Percentiles rank a stretch among this genome's conserved stretches.
Conservation (phyloP, 2,329 filamentous ascomycete genomes). For the Xylariaceae sp. region DNA sequence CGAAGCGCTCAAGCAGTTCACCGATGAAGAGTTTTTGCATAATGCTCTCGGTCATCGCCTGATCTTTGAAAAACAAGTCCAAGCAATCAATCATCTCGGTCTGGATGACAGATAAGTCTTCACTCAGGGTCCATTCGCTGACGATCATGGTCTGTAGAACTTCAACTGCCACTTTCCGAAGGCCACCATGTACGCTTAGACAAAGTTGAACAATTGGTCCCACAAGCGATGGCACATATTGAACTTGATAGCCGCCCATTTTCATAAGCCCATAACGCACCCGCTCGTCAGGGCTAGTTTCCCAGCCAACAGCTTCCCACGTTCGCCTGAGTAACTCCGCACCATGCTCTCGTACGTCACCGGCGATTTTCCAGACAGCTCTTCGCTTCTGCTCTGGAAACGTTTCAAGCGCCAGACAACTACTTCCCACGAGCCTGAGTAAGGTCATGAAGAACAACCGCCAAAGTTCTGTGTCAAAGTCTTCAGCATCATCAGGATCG, state of each 20-base stretch:
- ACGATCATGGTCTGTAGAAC: constrained; percentile 98
- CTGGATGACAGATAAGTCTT: constrained; percentile 89
- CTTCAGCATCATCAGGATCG: constrained; percentile 87
- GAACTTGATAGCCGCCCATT: constrained; percentile 96
- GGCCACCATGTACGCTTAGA: constrained; percentile 90
- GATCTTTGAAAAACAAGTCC: constrained; percentile 88
- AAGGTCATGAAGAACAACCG: constrained; percentile 90
- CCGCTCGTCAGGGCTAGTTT: constrained; percentile 81
- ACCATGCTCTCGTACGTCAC: constrained; percentile 90
- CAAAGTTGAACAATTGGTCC: constrained; percentile 92
- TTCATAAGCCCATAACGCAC: constrained; percentile 78
- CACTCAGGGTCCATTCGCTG: constrained; percentile 95
- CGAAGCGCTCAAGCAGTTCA: constrained; percentile 83
- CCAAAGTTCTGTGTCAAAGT: constrained; percentile 93
- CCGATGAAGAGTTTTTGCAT: constrained; percentile 91
- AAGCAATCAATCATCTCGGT: constrained; percentile 96
- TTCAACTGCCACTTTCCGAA: constrained; percentile 88
- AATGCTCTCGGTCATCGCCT: constrained; percentile 85
- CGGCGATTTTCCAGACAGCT: constrained; percentile 98
- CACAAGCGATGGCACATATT: constrained; percentile 93
- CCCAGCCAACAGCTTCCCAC: constrained; percentile 98
- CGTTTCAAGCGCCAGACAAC: constrained; percentile 88
- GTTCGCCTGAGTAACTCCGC: constrained; percentile 83
- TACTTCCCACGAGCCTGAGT: constrained; percentile 86
- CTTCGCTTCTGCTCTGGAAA: constrained; percentile 96